Evolutionary conservation across 768 basidiomycete species (phyloP), one percentile per base, ranked within the genome.

Genomic region (Trametes cingulata): DNA sequence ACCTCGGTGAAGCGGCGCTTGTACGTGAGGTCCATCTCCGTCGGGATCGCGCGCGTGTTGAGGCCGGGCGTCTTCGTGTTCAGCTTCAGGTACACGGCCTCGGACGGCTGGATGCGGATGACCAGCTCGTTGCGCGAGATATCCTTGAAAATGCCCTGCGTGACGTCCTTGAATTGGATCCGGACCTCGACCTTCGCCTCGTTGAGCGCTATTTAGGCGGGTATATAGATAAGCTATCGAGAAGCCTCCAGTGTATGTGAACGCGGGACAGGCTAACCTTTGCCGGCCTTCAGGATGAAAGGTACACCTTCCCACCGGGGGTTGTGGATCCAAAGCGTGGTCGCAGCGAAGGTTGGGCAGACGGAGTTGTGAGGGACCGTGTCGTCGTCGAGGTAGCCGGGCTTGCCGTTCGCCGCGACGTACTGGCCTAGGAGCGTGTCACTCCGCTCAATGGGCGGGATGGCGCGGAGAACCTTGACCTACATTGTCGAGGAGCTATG

Each of bases 241-340:
- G 51, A 25, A 39, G 12, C n/a, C 25, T 10, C 46, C 22, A 53
- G 57, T 45, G 62, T 20, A 56, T 57, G 52, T 58, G 52, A 56
- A 60, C 57, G 27, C 33, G 49, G 24, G 51, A 37, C 9, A 57
- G 49, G 72, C 81, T 60, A 67, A 91, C 95, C 95, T 83, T 99
- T 99, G 52, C 96, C 96, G 22, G 96, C 97, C 77, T 95, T 98
- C 66, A 99, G 81, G 69, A 98, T 94, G 78, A 98, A 99, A 0
- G 96, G 97, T 6, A 99, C 96, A 58, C 96, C 96, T 73, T 98
- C 96, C 96, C 96, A 99, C 61, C 97, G 81, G 1, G 93, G 94
- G 73, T 94, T 97, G 77, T 97, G 82, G 73, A 99, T 93, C 85
- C 86, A 90, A 22, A 98, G 80, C 13, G 90, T 90, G 50, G 87